Conservation (phyloP, 2,329 filamentous ascomycete species). For the Xylaria sp. region DNA sequence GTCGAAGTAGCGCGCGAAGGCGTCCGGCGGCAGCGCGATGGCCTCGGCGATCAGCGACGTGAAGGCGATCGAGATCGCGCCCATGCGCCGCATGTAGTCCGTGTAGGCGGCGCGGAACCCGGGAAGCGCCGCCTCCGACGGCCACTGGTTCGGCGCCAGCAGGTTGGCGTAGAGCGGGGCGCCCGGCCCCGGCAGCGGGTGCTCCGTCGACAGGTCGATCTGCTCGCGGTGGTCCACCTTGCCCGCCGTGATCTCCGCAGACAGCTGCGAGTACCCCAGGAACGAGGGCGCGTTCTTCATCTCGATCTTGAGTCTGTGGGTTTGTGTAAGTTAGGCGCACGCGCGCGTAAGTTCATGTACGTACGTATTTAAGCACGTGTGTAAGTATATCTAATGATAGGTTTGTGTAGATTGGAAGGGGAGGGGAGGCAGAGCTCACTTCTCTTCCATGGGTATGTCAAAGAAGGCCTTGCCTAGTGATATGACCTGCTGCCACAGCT, state of each 20-base stretch:
- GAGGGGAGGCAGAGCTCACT: slow-evolving; percentile 48
- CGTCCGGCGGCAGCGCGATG: slow-evolving; percentile 68
- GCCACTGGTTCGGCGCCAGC: slow-evolving; percentile 81
- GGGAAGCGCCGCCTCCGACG: slow-evolving; percentile 63
- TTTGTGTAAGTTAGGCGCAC: slow-evolving; percentile 1
- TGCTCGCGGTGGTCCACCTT: slow-evolving; percentile 82
- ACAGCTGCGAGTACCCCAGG: slow-evolving; percentile 68
- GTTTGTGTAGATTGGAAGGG: background rate
- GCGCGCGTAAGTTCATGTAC: no score
- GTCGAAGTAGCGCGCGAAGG: slow-evolving; percentile 82
- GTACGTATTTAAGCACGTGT: slow-evolving; percentile 2
- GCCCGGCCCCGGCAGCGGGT: slow-evolving; percentile 62
- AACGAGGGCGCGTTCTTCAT: slow-evolving; percentile 77
- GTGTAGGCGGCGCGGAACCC: slow-evolving; percentile 69
- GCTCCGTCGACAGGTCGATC: slow-evolving; percentile 82
- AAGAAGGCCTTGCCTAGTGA: slow-evolving; percentile 74
- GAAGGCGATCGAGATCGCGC: slow-evolving; percentile 70
- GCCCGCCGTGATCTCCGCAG: slow-evolving; percentile 72
- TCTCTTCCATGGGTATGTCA: slow-evolving; percentile 73
- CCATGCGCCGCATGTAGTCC: slow-evolving; percentile 79
- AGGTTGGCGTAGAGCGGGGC: slow-evolving; percentile 76
- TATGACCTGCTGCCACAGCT: slow-evolving; percentile 67
- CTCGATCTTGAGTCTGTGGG: slow-evolving; percentile 62
- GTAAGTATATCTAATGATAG: background rate
- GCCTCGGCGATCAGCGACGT: slow-evolving; percentile 82